Evolutionary conservation across 2,329 filamentous ascomycete genomes (phyloP), one percentile per base, ranked within the genome.

Genomic region (Pleurostoma richardsiae): DNA sequence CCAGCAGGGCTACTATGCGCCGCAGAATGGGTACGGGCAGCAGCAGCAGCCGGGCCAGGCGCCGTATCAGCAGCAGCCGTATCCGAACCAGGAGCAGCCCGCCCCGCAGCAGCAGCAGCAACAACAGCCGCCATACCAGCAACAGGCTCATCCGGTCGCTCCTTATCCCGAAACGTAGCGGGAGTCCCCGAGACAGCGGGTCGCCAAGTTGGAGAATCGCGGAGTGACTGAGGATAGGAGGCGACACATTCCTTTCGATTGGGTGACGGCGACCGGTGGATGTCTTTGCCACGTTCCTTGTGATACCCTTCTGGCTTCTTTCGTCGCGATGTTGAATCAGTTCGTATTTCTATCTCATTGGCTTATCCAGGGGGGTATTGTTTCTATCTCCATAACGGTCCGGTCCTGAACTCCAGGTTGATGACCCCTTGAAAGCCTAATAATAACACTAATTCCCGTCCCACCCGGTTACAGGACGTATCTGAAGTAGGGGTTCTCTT

Each of bases 401-500:
- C 19, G 19, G 19, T 19, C 19, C 19, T 19, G 19, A 19, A 19
- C 2, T 19, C 19, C 19, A 19, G 19, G 19, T 19, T 19, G 19
- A 19, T 19, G 19, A 19, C 19, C 19, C 19, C 19, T 19, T 2
- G 19, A 19, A 19, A 19, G 19, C 19, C 19, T 19, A 19, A 19
- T 19, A 19, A 19, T 19, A 19, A 19, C 19, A 19, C 19, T 19
- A 2, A 19, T 19, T 19, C 2, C 19, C 19, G 19, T 19, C 19
- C 19, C 19, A 19, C 19, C 19, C 19, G 43, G 26, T 56, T 58
- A 78, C 45, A 76, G 59, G 1, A 74, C 77, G 52, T 87, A 88
- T 55, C 74, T 69, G 54, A 88, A 88, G 57, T 83, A 83, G 1
- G 74, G 73, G 54, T 88, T 87, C 62, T 87, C 70, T 59, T 79